phyloP scores from a whole-genome alignment of 2,329 filamentous ascomycete species.

The Tolypocladium tundrense region DNA sequence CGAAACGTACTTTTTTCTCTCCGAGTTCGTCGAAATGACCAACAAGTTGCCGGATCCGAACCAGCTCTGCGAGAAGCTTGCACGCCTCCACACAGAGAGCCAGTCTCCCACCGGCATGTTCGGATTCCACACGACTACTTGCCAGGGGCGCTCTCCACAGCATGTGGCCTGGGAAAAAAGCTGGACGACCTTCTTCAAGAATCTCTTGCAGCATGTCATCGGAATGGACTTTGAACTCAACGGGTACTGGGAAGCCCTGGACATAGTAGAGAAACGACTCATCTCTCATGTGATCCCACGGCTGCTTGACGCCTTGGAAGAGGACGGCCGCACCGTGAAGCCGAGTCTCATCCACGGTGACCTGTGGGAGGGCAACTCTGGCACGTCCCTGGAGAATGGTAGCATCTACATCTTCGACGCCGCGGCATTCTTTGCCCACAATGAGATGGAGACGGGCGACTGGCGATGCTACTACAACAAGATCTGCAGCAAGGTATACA shows the following conservation, averaged over 20 bases:
- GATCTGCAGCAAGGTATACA: not conserved
- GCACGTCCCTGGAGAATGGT: not conserved
- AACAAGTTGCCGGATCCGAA: not conserved
- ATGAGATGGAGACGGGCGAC: constrained; percentile 1
- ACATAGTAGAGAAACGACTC: not conserved
- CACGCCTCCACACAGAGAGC: not conserved
- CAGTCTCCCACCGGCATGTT: not conserved
- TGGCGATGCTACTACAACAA: constrained; percentile 2
- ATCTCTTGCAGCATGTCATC: too few species aligned
- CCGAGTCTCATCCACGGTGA: not conserved
- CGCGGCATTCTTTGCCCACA: not conserved
- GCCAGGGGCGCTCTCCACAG: too few species aligned
- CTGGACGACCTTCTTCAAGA: not conserved
- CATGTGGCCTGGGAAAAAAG: too few species aligned
- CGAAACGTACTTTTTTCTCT: too few species aligned
- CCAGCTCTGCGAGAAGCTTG: not conserved
- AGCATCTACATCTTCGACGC: not conserved
- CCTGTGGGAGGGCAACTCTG: not conserved
- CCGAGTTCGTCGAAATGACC: too few species aligned
- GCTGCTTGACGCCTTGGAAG: not conserved
- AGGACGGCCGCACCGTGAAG: too few species aligned
- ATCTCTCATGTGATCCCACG: not conserved
- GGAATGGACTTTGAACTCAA: too few species aligned
- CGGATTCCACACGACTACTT: too few species aligned
- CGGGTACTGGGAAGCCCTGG: not conserved